Evolutionary conservation across 1,284 basidiomycete genomes (phyloP).

Genomic region (Mrakiaceae sp.): DNA sequence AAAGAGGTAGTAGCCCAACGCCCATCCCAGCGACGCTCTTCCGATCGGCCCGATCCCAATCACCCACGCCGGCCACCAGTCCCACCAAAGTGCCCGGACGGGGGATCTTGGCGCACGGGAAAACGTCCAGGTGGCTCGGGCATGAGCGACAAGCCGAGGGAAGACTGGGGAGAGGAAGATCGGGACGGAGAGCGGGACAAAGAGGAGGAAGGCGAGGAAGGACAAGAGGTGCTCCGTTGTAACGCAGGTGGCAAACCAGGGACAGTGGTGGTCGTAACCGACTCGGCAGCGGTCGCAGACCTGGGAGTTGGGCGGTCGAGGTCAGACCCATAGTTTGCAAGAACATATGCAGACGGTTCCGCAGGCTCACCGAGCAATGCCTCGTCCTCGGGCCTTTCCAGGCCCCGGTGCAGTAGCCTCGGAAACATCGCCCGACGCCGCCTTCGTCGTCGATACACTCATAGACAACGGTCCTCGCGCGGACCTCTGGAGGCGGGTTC

Average conservation of each 20-base stretch:
- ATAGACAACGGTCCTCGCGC: background rate
- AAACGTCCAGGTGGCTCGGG: background rate
- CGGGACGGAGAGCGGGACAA: background rate
- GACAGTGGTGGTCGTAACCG: background rate
- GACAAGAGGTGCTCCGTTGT: background rate
- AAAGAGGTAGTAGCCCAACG: background rate
- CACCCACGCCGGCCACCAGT: slow-evolving; percentile 5
- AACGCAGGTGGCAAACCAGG: slow-evolving; percentile 5
- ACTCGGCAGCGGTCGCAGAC: background rate
- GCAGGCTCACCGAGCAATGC: slow-evolving; percentile 2
- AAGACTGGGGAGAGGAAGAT: background rate
- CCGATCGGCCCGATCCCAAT: slow-evolving; percentile 3
- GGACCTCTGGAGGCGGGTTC: background rate
- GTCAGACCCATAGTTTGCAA: background rate
- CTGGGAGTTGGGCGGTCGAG: background rate
- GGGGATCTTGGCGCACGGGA: background rate
- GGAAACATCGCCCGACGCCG: background rate
- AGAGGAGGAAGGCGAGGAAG: slow-evolving; percentile 10
- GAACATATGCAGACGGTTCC: too few relatives aligned
- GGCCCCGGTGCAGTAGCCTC: background rate
- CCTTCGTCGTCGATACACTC: slow-evolving; percentile 8
- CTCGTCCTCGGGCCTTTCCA: slow-evolving; percentile 5
- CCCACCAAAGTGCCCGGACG: background rate
- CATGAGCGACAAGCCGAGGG: background rate
- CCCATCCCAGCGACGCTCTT: background rate